Base-by-base conservation (phyloP, 495 filamentous ascomycete genomes). In the Cetradonia linearis region DNA sequence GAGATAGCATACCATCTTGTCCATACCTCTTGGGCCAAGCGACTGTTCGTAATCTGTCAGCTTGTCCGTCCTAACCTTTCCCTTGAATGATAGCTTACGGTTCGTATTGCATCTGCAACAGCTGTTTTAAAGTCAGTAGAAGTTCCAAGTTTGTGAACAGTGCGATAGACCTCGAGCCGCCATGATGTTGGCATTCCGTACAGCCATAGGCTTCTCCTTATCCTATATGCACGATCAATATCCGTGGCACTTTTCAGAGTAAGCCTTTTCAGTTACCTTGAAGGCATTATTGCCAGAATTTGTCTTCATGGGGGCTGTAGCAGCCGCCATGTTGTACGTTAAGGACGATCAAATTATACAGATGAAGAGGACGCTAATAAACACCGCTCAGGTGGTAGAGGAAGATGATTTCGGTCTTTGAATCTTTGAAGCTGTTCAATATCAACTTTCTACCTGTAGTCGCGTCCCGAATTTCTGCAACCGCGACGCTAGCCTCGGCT, bases 171-270 rank as follows among this genome's bases (percentile, higher is more conserved):
- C 42, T 88, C 92, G 85, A 66, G 93, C 93, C 66, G 93, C 93
- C 66, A 95, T 85, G 74, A 98, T 97, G 74, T 98, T 98, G 61
- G 88, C 86, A 57, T 85, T 87, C 61, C 93, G 88, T 64, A 98
- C 93, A 56, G 93, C 94, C 79, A 88, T 83, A 62, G 93, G 93
- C 87, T 98, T 98, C 79, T 95, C 92, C 82, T 96, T 97, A 75
- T 95, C 89, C 88, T 94, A 70, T 60, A 69, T 61, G 61, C 49
- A 60, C 56, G 49, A 70, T 86, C 70, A 86, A 79, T 68, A 70
- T 67, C 65, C 62, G 62, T 65, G 71, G 23, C 20, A 5, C 20
- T 23, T 10, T 46, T 11, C 20, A 23, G 11, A 10, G n/a, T 13
- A 25, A 46, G 2, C 8, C 2, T 13, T 46, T 59, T 13, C 27